Conservation (phyloP, 1,284 basidiomycete species). For the Golubevia sp. region DNA sequence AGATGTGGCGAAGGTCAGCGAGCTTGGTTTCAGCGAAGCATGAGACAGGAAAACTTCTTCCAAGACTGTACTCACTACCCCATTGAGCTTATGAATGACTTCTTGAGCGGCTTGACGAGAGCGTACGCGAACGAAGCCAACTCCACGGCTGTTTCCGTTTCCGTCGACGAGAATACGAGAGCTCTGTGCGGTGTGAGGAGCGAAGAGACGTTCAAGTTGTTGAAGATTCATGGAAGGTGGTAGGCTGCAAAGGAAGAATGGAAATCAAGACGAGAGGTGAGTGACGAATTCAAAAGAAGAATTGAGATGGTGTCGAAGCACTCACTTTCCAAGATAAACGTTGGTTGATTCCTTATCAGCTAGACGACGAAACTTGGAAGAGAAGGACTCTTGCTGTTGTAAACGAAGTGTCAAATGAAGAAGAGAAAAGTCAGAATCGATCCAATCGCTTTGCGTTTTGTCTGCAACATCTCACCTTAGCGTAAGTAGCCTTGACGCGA, state of each 20-base stretch:
- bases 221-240: slow-evolving; percentile 2
- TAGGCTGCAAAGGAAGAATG: not conserved
- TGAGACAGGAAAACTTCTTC: too few species aligned
- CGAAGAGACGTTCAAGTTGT: slow-evolving; percentile 47
- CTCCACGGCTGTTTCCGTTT: slow-evolving; percentile 37
- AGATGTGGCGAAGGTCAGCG: too few species aligned
- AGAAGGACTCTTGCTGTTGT: slow-evolving; percentile 28
- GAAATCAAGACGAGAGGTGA: too few species aligned
- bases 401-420: not conserved
- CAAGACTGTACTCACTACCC: slow-evolving; percentile 12
- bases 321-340: slow-evolving; percentile 42
- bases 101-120: slow-evolving; percentile 31
- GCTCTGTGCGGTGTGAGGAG: slow-evolving; percentile 34
- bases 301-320: too few species aligned
- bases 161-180: slow-evolving; percentile 42
- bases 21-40: too few species aligned
- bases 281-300: slow-evolving; percentile 1
- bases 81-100: slow-evolving; percentile 42
- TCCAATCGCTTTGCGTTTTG: not conserved
- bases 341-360: slow-evolving; percentile 35
- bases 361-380: slow-evolving; percentile 34
- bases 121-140: slow-evolving; percentile 39
- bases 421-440: not conserved
- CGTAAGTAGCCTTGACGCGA: slow-evolving; percentile 31
- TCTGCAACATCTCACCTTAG: slow-evolving; percentile 20